Evolutionary conservation across 257 asterid genomes (phyloP).

Genomic region (Solanum paucissectum): DNA sequence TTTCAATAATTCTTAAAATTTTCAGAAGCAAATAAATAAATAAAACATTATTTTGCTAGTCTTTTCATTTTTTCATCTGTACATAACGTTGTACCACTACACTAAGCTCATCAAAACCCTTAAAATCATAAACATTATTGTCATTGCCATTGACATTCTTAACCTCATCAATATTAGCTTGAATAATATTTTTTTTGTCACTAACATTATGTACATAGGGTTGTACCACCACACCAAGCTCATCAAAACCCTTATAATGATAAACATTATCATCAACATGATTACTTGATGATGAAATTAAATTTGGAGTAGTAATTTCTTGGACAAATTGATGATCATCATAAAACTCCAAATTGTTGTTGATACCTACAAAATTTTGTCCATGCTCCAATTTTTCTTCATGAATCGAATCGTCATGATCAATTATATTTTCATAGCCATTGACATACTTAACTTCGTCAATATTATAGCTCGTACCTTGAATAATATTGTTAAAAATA

Average conservation of each 20-base stretch:
- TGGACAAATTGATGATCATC: not conserved
- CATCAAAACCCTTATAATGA: not conserved
- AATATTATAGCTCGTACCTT: not conserved
- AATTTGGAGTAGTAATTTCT: not conserved
- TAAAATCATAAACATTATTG: not conserved
- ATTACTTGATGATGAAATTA: not conserved
- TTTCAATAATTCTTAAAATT: not conserved
- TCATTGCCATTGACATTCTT: not conserved
- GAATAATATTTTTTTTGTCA: not conserved
- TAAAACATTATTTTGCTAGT: not conserved
- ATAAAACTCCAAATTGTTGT: not conserved
- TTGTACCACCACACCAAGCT: not conserved
- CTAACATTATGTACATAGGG: not conserved
- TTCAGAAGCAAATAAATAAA: too few relatives aligned
- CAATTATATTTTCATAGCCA: not conserved
- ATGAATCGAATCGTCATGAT: not conserved
- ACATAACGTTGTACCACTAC: not conserved
- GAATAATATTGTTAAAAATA: not conserved
- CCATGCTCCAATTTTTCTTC: not conserved
- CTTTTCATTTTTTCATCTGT: not conserved
- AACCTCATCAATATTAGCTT: not conserved
- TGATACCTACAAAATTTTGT: not conserved
- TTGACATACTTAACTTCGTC: not conserved
- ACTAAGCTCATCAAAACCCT: not conserved
- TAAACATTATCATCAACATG: not conserved